Evolutionary conservation across 306 rosid genomes (phyloP).

Genomic region (Begonia loranthoides): DNA sequence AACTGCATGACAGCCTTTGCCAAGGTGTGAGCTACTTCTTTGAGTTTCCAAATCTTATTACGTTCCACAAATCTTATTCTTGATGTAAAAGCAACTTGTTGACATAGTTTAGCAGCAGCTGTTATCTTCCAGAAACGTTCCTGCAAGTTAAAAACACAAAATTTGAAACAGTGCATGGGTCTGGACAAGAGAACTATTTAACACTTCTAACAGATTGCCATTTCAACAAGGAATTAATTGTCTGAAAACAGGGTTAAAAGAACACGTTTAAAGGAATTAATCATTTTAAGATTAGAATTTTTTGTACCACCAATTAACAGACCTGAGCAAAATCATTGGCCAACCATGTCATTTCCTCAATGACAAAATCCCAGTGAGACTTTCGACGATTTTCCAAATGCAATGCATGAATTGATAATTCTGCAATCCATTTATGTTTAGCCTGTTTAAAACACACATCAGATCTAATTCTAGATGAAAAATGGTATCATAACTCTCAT

Average conservation of each 20-base stretch:
- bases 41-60: constrained; percentile 31
- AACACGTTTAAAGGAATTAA: no score
- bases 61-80: constrained; percentile 48
- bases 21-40: constrained; percentile 57
- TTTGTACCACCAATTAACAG: constrained; percentile 6
- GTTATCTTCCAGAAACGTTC: constrained; percentile 94
- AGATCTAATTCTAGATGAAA: neutral
- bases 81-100: constrained; percentile 51
- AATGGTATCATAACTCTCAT: constrained; percentile 3
- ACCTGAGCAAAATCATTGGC: constrained; percentile 99
- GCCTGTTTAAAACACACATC: constrained; percentile 40
- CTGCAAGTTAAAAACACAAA: constrained; percentile 25
- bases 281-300: no score
- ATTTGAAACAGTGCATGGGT: neutral
- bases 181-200: no score
- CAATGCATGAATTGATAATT: constrained; percentile 49
- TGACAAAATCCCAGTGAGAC: constrained; percentile 92
- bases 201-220: no score
- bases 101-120: constrained; percentile 75
- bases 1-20: constrained; percentile 88
- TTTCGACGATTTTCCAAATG: constrained; percentile 39
- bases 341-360: constrained; percentile 98
- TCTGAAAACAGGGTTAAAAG: no score
- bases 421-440: constrained; percentile 83
- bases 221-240: no score